Base-by-base conservation (phyloP, 2,329 filamentous ascomycete genomes). In the Neonectria ditissima region DNA sequence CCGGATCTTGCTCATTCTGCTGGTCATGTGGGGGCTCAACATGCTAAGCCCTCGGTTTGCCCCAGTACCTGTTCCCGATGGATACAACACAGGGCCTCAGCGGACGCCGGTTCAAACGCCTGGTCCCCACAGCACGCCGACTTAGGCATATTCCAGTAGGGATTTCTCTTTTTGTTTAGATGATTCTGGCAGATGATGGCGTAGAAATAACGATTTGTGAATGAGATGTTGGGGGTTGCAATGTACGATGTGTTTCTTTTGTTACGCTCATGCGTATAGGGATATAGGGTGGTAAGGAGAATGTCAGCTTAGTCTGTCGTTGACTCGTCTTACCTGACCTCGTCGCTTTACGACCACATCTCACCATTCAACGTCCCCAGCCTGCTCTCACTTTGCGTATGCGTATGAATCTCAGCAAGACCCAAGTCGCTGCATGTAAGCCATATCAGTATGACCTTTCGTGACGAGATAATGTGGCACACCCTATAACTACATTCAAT, bases 1-100 rank as follows among this genome's bases (percentile, higher is more conserved):
- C 7, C 59, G 63, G 3, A 13, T 55, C 7, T 3, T 43, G 7
- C 7, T 62, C 3, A 43, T 65, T 16, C 5, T 65, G 16, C 16
- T 59, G 14, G 5, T 45, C 9, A n/a, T 65, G 11, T 65, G 63
- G 63, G 43, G 37, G 18, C 32, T 65, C 2, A 65, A 65, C n/a
- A 10, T 63, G 16, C 14, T 60, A n/a, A 57, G 48, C 34, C 59
- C 59, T 20, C 39, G 55, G 2, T 32, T 39, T 26, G 18, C 8
- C 14, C 10, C 16, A 22, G n/a, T 10, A 7, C 47, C 24, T 1
- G 45, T 53, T 32, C 50, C 55, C 5, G 60, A 63, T 37, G 60
- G 55, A 14, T 48, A 14, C 22, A 59, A 37, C 28, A 37, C 55
- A 9, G 18, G 26, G 26, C 8, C 37, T 8, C 37, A 41, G n/a